Conservation (phyloP, 495 filamentous ascomycete species). For the Pseudoneurospora amorphoporcata region DNA sequence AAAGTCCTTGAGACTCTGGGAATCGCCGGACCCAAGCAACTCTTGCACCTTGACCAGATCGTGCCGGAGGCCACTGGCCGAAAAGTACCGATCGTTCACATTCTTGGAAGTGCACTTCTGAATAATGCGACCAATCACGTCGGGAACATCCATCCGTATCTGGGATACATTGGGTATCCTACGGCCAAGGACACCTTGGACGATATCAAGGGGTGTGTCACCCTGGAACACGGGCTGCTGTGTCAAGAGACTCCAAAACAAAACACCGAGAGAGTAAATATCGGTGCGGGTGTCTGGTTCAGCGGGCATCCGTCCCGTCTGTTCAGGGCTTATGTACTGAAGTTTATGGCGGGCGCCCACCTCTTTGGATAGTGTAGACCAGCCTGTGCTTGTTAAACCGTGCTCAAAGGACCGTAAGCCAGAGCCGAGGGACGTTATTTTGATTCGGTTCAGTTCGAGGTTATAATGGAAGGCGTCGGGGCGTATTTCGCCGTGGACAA, state of each 20-base stretch:
- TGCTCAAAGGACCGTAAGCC: slow-evolving; percentile 80
- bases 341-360: slow-evolving; percentile 75
- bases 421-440: slow-evolving; percentile 73
- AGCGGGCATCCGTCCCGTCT: slow-evolving; percentile 81
- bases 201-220: slow-evolving; percentile 68
- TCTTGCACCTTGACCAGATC: slow-evolving; percentile 61
- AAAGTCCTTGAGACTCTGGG: slow-evolving; percentile 55
- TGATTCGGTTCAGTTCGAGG: slow-evolving; percentile 54
- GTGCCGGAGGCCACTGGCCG: slow-evolving; percentile 66
- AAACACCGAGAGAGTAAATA: slow-evolving; percentile 76
- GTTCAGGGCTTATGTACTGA: slow-evolving; percentile 80
- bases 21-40: slow-evolving; percentile 66
- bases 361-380: slow-evolving; percentile 69
- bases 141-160: slow-evolving; percentile 69
- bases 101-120: slow-evolving; percentile 85
- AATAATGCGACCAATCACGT: slow-evolving; percentile 67
- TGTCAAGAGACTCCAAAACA: slow-evolving; percentile 79
- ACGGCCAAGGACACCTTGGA: slow-evolving; percentile 72
- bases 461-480: slow-evolving; percentile 83
- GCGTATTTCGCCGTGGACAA: slow-evolving; percentile 79
- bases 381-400: slow-evolving; percentile 72
- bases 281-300: slow-evolving; percentile 85
- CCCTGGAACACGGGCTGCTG: slow-evolving; percentile 70
- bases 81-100: slow-evolving; percentile 75
- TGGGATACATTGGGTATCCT: slow-evolving; percentile 64